Conservation (phyloP, 257 asterid genomes). For the Penstemon davidsonii region DNA sequence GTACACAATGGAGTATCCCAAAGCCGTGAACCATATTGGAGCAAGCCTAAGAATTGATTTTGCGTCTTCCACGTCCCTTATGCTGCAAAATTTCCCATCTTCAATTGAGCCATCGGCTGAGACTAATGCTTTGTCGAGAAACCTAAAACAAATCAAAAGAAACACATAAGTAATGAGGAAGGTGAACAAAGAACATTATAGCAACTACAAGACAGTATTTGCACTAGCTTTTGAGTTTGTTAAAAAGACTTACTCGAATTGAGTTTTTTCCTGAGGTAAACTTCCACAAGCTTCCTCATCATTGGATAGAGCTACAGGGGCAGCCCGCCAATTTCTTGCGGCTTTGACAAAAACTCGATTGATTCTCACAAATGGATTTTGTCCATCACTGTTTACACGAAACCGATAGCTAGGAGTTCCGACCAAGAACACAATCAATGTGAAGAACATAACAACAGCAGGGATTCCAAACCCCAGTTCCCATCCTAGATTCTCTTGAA, state of each 20-base stretch:
- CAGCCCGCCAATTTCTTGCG: constrained; percentile 24
- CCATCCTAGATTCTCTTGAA: constrained; percentile 42
- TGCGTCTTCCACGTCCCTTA: constrained; percentile 34
- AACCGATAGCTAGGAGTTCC: constrained; percentile 39
- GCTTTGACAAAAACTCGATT: constrained; percentile 32
- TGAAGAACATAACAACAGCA: constrained; percentile 32
- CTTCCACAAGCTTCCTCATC: constrained; percentile 19
- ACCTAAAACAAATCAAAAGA: constrained; percentile 26
- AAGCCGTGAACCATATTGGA: constrained; percentile 51
- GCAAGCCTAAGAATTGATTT: constrained; percentile 38
- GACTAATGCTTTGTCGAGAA: constrained; percentile 43
- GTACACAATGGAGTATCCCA: constrained; percentile 41
- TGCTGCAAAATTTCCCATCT: constrained; percentile 22
- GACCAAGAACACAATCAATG: constrained; percentile 35
- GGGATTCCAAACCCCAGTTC: constrained; percentile 46
- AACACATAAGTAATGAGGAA: background rate
- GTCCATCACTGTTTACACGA: constrained; percentile 17
- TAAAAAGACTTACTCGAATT: constrained; percentile 30
- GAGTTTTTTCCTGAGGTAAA: constrained; percentile 5
- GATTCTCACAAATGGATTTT: constrained; percentile 35
- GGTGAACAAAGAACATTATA: background rate
- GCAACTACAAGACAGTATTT: background rate
- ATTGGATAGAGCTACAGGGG: background rate
- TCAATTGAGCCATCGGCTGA: constrained; percentile 14
- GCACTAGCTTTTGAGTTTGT: background rate